Evolutionary conservation across 2,329 filamentous ascomycete species (phyloP).

Genomic region (Paraphoma sp.): DNA sequence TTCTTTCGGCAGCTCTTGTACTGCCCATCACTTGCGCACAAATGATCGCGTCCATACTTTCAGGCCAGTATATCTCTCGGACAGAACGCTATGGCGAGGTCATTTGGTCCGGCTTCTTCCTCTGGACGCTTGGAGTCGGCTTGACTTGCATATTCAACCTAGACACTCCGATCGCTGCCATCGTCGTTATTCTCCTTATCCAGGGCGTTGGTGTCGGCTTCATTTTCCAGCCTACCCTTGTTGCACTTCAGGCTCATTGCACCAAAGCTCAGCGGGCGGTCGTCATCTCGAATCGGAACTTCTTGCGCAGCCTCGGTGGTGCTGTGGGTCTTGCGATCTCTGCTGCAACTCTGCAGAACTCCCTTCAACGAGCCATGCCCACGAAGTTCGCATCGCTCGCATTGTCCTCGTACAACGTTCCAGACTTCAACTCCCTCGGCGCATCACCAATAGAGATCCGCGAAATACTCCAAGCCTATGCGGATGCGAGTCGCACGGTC

Average conservation of each 20-base stretch:
- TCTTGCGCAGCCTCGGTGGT: slow-evolving; percentile 66
- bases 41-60: slow-evolving; percentile 52
- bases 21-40: slow-evolving; percentile 48
- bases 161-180: slow-evolving; percentile 51
- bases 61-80: slow-evolving; percentile 65
- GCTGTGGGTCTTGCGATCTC: slow-evolving; percentile 63
- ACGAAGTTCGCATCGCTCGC: slow-evolving; percentile 13
- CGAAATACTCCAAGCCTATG: slow-evolving; percentile 59
- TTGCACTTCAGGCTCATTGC: slow-evolving; percentile 61
- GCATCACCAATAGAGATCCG: slow-evolving; percentile 18
- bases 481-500: slow-evolving; percentile 60
- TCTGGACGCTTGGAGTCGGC: slow-evolving; percentile 61
- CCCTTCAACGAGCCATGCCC: slow-evolving; percentile 20
- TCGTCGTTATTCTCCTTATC: slow-evolving; percentile 60
- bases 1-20: slow-evolving; percentile 59
- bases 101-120: slow-evolving; percentile 53
- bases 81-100: slow-evolving; percentile 59
- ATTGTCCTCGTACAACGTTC: slow-evolving; percentile 14
- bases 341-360: slow-evolving; percentile 23
- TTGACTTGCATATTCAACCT: slow-evolving; percentile 59
- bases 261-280: slow-evolving; percentile 65
- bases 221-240: slow-evolving; percentile 60
- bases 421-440: slow-evolving; percentile 14
- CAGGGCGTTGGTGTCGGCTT: slow-evolving; percentile 57
- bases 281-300: slow-evolving; percentile 68